These are phyloP conservation scores for Allium cepa DNA, from an alignment of 106 monocot genomes.

Conservation along the genomic window DNA sequence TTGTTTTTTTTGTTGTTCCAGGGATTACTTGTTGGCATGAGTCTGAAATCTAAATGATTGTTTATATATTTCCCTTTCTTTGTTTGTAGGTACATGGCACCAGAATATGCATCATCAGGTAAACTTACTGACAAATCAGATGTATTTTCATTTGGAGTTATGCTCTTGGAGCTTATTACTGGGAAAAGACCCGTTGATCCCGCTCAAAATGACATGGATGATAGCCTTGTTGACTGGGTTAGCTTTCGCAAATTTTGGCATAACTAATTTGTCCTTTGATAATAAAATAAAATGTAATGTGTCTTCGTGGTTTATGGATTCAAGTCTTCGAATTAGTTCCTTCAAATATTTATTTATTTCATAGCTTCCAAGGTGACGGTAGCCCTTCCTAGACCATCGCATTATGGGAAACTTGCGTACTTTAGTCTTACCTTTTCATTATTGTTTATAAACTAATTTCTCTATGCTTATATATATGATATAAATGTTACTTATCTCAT, in stretches of 20 bases:
- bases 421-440: too few relatives aligned
- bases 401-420: too few relatives aligned
- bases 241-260: background rate
- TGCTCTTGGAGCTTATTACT: slow-evolving; percentile 55
- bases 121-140: slow-evolving; percentile 54
- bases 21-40: background rate
- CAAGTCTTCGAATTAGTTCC: too few relatives aligned
- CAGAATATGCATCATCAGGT: slow-evolving; percentile 54
- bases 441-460: background rate
- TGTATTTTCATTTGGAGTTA: slow-evolving; percentile 55
- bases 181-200: slow-evolving; percentile 35
- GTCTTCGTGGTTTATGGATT: too few relatives aligned
- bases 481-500: too few relatives aligned
- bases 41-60: background rate
- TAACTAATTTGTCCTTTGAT: too few relatives aligned
- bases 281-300: too few relatives aligned
- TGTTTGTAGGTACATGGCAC: slow-evolving; percentile 38
- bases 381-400: too few relatives aligned
- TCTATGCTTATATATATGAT: background rate
- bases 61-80: background rate
- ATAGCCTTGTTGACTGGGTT: slow-evolving; percentile 56
- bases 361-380: too few relatives aligned
- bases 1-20: background rate
- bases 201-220: slow-evolving; percentile 26
- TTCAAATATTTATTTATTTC: too few relatives aligned